Conservation (phyloP, 2,329 filamentous ascomycete species). For the Claviceps humidiphila region DNA sequence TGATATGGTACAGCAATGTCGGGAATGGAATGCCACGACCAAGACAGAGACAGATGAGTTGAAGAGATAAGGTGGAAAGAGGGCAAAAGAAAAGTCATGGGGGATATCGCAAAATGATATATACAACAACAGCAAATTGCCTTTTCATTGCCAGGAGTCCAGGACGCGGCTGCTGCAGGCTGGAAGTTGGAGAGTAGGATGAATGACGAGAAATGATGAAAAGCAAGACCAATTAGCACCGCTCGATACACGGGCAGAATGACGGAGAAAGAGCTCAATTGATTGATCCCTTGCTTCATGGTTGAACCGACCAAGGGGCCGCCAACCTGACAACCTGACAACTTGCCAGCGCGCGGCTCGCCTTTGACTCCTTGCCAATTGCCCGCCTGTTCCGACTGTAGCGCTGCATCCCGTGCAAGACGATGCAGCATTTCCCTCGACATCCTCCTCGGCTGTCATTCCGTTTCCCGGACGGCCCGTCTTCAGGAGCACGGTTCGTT, state of each 20-base stretch:
- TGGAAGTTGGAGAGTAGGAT: background rate
- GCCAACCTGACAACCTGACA: background rate
- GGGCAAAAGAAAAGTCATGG: background rate
- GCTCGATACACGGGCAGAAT: background rate
- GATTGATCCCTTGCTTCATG: background rate
- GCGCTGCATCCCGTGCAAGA: background rate
- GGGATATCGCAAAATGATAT: conserved; percentile 2
- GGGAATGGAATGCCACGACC: background rate
- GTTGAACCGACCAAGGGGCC: background rate
- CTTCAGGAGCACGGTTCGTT: conserved; percentile 4
- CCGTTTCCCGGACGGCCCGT: conserved; percentile 5
- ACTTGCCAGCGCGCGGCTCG: background rate
- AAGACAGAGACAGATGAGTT: background rate
- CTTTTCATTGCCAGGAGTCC: background rate
- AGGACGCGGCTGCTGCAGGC: background rate
- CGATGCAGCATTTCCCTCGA: conserved; percentile 3
- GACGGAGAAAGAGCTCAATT: background rate
- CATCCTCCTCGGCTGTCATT: conserved; percentile 2
- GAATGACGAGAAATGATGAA: background rate
- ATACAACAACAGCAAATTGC: background rate
- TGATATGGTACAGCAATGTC: background rate
- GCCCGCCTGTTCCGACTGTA: background rate
- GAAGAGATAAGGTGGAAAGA: background rate
- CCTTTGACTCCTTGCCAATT: background rate
- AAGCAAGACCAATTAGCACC: background rate